Conservation (phyloP, 208 protist genomes). For the Crithidia expoeki region DNA sequence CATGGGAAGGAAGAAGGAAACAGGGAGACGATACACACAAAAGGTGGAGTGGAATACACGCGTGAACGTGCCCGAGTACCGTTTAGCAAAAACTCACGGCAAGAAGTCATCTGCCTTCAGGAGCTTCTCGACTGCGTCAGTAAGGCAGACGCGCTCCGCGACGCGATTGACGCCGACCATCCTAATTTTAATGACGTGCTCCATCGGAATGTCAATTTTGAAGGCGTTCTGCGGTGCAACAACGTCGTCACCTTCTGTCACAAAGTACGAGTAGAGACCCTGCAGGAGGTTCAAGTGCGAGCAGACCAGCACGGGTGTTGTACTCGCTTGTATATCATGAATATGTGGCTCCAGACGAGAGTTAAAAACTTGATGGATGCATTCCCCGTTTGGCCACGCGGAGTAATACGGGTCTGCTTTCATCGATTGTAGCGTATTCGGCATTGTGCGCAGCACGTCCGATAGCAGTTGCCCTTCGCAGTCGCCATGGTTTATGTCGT, state of each 20-base stretch:
- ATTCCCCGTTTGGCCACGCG: conserved; percentile 90
- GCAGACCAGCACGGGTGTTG: conserved; percentile 73
- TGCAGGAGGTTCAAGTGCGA: conserved; percentile 85
- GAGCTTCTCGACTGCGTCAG: conserved; percentile 56
- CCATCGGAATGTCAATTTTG: conserved; percentile 75
- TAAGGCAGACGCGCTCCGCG: conserved; percentile 73
- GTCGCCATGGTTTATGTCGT: conserved; percentile 89
- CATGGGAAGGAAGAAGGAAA: too few species aligned
- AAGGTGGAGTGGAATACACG: too few species aligned
- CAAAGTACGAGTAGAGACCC: conserved; percentile 88
- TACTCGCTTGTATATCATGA: conserved; percentile 90
- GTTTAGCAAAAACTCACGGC: too few species aligned
- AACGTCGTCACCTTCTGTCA: conserved; percentile 67
- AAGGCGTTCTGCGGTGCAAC: conserved; percentile 83
- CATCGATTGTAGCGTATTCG: conserved; percentile 76
- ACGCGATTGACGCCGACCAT: conserved; percentile 68
- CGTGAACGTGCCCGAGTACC: too few species aligned
- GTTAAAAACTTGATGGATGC: conserved; percentile 89
- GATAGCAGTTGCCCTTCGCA: conserved; percentile 80
- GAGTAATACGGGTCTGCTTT: conserved; percentile 85
- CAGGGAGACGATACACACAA: too few species aligned
- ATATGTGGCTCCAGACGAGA: conserved; percentile 88
- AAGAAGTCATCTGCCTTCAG: conserved; percentile 8
- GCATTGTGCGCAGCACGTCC: conserved; percentile 79
- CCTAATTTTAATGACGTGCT: conserved; percentile 81